Evolutionary conservation across 345 rosid genomes (phyloP).

Genomic region (Physaria fendleri): DNA sequence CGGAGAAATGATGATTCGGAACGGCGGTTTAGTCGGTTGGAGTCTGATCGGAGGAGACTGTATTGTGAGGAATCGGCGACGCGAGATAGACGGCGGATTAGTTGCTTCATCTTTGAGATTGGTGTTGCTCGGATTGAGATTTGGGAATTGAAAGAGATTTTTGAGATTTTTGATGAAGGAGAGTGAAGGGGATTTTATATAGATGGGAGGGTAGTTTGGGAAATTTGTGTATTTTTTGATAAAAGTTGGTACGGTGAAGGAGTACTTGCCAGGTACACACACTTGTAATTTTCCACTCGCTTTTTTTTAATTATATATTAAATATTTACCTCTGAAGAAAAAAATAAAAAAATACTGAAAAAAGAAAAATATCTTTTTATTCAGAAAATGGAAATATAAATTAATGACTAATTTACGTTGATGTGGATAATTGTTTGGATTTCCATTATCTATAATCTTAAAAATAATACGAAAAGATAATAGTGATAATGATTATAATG

Average conservation of each 20-base stretch:
- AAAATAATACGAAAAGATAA: too few species aligned
- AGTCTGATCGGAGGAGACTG: constrained; percentile 61
- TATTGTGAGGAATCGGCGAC: constrained; percentile 83
- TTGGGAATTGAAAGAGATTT: constrained; percentile 12
- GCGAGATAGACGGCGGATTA: constrained; percentile 82
- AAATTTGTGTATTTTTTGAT: not conserved
- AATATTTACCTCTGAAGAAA: too few species aligned
- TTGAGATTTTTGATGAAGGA: constrained; percentile 2
- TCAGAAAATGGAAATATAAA: too few species aligned
- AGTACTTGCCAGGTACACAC: constrained; percentile 59
- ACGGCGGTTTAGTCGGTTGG: constrained; percentile 18
- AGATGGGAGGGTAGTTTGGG: not conserved
- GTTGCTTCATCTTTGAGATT: constrained; percentile 66
- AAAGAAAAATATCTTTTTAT: too few species aligned
- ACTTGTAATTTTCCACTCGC: not conserved
- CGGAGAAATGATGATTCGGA: constrained; percentile 17
- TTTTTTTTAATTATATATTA: not conserved
- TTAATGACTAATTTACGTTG: too few species aligned
- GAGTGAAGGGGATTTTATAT: constrained; percentile 17
- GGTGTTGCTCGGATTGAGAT: not conserved
- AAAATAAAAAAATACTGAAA: too few species aligned
- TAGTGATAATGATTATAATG: too few species aligned
- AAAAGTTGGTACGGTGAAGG: constrained; percentile 33
- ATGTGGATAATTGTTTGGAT: too few species aligned
- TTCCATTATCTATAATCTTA: too few species aligned